Percentiles rank a stretch among this genome's conserved stretches.
phyloP scores from a whole-genome alignment of 192 early-diverging fungal genomes.

The Linnemannia hyalina region DNA sequence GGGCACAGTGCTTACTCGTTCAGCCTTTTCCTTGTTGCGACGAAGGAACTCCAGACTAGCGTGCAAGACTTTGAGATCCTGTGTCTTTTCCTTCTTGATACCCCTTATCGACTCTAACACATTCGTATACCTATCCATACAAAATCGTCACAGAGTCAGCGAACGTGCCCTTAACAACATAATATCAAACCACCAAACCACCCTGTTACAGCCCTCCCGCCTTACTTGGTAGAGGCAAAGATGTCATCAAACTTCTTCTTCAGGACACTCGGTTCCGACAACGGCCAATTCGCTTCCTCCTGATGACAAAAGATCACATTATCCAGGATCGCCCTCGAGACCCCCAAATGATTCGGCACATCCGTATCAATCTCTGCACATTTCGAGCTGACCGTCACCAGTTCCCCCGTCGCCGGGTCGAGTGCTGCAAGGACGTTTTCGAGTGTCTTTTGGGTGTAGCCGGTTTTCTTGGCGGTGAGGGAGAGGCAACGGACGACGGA shows the following conservation, averaged over 20 bases:
- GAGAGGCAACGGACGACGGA: constrained; percentile 83
- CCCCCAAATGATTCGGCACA: constrained; percentile 89
- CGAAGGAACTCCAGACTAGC: constrained; percentile 75
- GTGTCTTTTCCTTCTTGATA: constrained; percentile 77
- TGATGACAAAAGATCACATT: constrained; percentile 99
- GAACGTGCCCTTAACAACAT: neutral
- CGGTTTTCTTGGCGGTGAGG: constrained; percentile 75
- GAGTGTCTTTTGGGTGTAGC: constrained; percentile 77
- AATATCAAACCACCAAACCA: neutral
- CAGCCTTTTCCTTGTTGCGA: constrained; percentile 79
- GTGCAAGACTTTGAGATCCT: constrained; percentile 73
- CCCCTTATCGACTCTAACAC: constrained; percentile 87
- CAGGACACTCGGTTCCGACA: constrained; percentile 85
- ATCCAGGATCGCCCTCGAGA: constrained; percentile 92
- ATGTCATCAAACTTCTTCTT: constrained; percentile 99
- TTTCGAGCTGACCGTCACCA: constrained; percentile 79
- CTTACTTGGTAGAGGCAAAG: constrained; percentile 88
- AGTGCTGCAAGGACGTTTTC: constrained; percentile 78
- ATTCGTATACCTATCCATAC: constrained; percentile 80
- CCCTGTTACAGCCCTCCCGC: neutral
- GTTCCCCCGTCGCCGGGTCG: constrained; percentile 68
- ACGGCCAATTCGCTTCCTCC: constrained; percentile 98
- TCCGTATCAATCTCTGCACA: constrained; percentile 91
- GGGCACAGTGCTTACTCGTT: constrained; percentile 60
- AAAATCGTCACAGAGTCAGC: neutral